These are phyloP conservation scores for Calocybe indica DNA, from an alignment of 768 basidiomycete genomes.

Conservation along the genomic window DNA sequence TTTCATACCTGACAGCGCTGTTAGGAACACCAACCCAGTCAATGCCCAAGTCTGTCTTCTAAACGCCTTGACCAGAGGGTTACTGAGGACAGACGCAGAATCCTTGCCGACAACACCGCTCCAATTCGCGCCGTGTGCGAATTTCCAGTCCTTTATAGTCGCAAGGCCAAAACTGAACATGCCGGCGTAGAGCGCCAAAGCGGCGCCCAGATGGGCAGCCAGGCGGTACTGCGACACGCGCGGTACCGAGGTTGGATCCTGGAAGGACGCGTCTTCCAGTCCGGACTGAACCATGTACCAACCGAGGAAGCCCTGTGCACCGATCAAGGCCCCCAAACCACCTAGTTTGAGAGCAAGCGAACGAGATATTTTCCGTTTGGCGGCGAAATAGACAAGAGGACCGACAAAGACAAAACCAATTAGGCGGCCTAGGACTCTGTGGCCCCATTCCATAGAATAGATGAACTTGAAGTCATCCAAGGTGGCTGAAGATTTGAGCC, in stretches of 20 bases:
- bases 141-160: slow-evolving; percentile 76
- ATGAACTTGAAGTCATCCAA: slow-evolving; percentile 92
- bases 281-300: slow-evolving; percentile 99
- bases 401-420: slow-evolving; percentile 80
- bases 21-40: slow-evolving; percentile 79
- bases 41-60: slow-evolving; percentile 52
- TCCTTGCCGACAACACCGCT: slow-evolving; percentile 40
- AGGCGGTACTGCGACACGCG: slow-evolving; percentile 96
- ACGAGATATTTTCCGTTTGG: slow-evolving; percentile 62
- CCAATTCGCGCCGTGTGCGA: slow-evolving; percentile 51
- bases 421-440: slow-evolving; percentile 87
- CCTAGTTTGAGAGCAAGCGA: slow-evolving; percentile 58
- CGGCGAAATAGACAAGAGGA: slow-evolving; percentile 76
- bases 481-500: slow-evolving; percentile 84
- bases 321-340: slow-evolving; percentile 76
- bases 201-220: slow-evolving; percentile 90
- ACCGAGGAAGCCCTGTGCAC: slow-evolving; percentile 86
- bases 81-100: slow-evolving; percentile 44
- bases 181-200: slow-evolving; percentile 87
- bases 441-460: slow-evolving; percentile 98
- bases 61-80: slow-evolving; percentile 54
- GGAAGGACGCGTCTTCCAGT: slow-evolving; percentile 71
- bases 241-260: slow-evolving; percentile 77
- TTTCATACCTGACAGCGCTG: slow-evolving; percentile 80
- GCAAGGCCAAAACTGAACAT: slow-evolving; percentile 82